phyloP scores from a whole-genome alignment of 2,329 filamentous ascomycete genomes.

The Penicillium expansum region DNA sequence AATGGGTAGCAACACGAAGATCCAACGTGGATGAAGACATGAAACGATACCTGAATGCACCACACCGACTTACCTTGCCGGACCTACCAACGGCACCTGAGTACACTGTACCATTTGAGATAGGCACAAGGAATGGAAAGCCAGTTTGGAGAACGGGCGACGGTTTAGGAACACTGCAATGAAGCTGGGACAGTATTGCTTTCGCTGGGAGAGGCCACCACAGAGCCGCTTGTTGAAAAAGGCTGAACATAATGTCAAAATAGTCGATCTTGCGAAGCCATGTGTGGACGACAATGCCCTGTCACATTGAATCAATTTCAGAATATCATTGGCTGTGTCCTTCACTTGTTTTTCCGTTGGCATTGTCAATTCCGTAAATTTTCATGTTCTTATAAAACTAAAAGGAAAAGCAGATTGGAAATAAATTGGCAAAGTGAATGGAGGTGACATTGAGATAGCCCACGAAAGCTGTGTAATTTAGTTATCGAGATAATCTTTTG shows the following conservation, averaged over 20 bases:
- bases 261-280: not conserved
- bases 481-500: no score
- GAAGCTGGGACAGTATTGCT: slow-evolving; percentile 18
- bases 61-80: slow-evolving; percentile 16
- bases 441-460: no score
- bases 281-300: not conserved
- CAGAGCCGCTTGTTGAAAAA: slow-evolving; percentile 1
- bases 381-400: no score
- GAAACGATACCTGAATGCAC: slow-evolving; percentile 21
- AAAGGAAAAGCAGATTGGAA: no score
- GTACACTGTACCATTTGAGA: slow-evolving; percentile 16
- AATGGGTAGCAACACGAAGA: slow-evolving; percentile 17
- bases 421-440: no score
- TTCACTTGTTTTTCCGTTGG: no score
- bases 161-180: slow-evolving; percentile 13
- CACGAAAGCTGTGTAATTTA: no score
- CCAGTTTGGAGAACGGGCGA: slow-evolving; percentile 11
- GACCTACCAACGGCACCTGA: slow-evolving; percentile 15
- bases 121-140: slow-evolving; percentile 14
- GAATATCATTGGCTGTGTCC: no score
- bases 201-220: slow-evolving; percentile 19
- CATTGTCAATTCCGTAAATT: no score
- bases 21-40: slow-evolving; percentile 7
- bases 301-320: not conserved
- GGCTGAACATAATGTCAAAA: not conserved